Conservation (phyloP, 148 eudicot genomes). For the Persicaria tinctoria region DNA sequence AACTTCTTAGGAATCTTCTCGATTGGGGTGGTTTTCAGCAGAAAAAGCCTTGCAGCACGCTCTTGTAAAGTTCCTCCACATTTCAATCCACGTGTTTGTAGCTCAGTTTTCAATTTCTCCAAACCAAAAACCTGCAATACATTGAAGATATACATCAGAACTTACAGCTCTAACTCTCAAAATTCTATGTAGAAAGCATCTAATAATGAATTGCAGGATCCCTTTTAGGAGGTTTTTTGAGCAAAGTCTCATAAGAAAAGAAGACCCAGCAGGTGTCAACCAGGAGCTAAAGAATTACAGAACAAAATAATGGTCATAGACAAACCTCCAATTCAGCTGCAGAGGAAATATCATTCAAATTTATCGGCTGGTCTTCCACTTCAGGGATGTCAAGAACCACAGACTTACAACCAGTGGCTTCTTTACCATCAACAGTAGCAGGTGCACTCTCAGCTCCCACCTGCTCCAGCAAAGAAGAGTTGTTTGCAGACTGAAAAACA, state of each 20-base stretch:
- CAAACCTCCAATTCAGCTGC: constrained; percentile 82
- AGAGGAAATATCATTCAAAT: constrained; percentile 49
- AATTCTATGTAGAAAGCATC: neutral
- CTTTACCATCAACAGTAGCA: constrained; percentile 3
- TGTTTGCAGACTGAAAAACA: constrained; percentile 3
- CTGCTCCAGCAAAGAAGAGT: neutral
- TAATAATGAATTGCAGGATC: neutral
- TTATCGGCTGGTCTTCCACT: constrained; percentile 46
- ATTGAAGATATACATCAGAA: neutral
- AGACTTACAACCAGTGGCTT: neutral
- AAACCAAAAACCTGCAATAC: constrained; percentile 63
- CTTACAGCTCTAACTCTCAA: neutral
- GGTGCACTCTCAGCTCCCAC: neutral
- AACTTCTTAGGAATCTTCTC: constrained; percentile 94
- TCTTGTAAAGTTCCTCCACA: constrained; percentile 96
- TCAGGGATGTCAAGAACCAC: constrained; percentile 8
- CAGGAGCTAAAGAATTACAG: neutral
- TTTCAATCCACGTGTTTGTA: constrained; percentile 72
- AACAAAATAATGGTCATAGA: neutral
- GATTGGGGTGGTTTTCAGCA: constrained; percentile 80
- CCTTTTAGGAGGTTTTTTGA: neutral
- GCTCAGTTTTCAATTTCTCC: constrained; percentile 81
- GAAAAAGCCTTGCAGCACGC: constrained; percentile 92
- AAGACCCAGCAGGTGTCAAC: neutral
- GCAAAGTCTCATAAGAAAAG: neutral